Percentiles rank a stretch among this genome's conserved stretches.
phyloP scores from a whole-genome alignment of 306 rosid genomes.

The Prunus padus region DNA sequence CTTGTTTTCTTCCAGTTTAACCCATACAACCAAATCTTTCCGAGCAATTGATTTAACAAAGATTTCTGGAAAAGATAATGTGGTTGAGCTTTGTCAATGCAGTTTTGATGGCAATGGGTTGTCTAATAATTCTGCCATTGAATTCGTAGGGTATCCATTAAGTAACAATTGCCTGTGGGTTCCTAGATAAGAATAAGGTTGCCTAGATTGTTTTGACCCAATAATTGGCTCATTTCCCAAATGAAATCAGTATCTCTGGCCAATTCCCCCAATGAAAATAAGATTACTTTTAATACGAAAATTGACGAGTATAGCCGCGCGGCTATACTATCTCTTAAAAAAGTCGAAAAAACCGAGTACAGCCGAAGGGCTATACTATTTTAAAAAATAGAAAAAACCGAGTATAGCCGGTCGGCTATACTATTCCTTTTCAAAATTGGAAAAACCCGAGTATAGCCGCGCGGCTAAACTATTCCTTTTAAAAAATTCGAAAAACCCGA shows the following conservation, averaged over 20 bases:
- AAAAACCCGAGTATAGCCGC: no score
- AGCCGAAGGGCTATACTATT: no score
- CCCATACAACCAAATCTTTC: no score
- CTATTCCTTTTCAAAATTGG: no score
- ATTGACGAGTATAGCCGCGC: no score
- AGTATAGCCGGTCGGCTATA: no score
- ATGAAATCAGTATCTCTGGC: neutral
- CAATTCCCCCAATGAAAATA: neutral
- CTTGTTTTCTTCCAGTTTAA: neutral
- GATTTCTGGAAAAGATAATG: neutral
- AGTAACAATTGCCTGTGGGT: conserved; percentile 43
- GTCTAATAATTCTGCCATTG: conserved; percentile 26
- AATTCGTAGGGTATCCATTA: conserved; percentile 29
- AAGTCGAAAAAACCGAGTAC: no score
- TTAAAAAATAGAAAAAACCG: no score
- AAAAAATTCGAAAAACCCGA: no score
- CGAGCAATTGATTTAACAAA: neutral
- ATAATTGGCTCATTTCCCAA: neutral
- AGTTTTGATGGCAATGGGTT: conserved; percentile 23
- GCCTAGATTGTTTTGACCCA: conserved; percentile 23
- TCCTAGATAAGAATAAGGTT: no score
- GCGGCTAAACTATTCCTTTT: no score
- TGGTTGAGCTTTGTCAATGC: conserved; percentile 7
- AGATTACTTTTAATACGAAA: neutral
- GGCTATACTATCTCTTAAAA: no score